phyloP scores from a whole-genome alignment of 345 rosid species.

The Brassica carinata region DNA sequence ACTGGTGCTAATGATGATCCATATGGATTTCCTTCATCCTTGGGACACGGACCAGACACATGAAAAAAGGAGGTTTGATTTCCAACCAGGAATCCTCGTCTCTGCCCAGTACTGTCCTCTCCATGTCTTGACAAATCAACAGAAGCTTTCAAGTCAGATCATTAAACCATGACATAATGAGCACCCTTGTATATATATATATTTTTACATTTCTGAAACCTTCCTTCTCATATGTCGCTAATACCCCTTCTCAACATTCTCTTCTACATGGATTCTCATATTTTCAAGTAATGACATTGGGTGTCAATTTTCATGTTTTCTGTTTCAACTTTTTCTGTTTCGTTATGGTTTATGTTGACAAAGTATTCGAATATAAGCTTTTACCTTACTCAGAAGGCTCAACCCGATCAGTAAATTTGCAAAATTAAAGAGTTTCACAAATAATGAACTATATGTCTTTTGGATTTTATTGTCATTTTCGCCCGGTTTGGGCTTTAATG shows the following conservation, averaged over 20 bases:
- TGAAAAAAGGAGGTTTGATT: neutral
- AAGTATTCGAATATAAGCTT: neutral
- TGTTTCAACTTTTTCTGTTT: neutral
- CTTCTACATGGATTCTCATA: neutral
- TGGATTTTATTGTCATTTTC: neutral
- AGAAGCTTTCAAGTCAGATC: neutral
- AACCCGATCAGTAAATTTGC: neutral
- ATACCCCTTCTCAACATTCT: neutral
- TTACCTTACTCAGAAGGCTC: neutral
- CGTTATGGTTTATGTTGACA: neutral
- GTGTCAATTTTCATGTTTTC: neutral
- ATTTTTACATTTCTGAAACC: neutral
- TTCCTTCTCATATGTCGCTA: neutral
- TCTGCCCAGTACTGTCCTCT: neutral
- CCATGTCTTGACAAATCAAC: neutral
- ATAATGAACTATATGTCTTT: too few relatives aligned
- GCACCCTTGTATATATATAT: neutral
- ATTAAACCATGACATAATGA: neutral
- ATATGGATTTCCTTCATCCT: conserved; percentile 4
- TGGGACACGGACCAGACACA: conserved; percentile 15
- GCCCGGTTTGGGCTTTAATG: neutral
- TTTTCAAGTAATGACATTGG: neutral
- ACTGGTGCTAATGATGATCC: conserved; percentile 16
- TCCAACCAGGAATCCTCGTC: neutral
- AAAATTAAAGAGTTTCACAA: too few relatives aligned